Percentiles rank a stretch among this genome's conserved stretches.
These are phyloP conservation scores for Primulina tabacum DNA, from an alignment of 257 asterid genomes.

Conservation along the genomic window DNA sequence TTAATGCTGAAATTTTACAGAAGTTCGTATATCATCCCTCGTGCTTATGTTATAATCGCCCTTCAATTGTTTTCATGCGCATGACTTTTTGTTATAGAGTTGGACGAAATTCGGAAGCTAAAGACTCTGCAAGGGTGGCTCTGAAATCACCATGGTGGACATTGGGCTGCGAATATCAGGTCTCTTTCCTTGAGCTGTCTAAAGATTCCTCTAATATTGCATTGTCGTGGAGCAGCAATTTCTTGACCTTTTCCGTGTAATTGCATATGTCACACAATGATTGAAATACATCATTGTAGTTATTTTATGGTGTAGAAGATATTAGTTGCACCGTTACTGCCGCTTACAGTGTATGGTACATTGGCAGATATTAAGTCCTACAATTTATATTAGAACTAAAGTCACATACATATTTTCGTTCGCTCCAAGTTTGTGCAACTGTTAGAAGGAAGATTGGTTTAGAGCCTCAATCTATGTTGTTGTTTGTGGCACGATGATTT, in stretches of 20 bases:
- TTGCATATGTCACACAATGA: background rate
- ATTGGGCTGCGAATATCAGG: slow-evolving; percentile 83
- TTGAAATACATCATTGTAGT: background rate
- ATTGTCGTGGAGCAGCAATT: background rate
- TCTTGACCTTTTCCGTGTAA: background rate
- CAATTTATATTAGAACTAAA: background rate
- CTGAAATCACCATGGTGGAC: slow-evolving; percentile 99
- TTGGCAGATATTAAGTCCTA: background rate
- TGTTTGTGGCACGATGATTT: too few species aligned
- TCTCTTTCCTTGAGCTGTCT: slow-evolving; percentile 15
- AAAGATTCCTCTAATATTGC: slow-evolving; percentile 7
- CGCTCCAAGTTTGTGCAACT: too few species aligned
- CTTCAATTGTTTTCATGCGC: background rate
- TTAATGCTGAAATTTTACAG: slow-evolving; percentile 70
- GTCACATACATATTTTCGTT: too few species aligned
- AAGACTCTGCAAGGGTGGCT: slow-evolving; percentile 92
- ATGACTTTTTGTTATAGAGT: slow-evolving; percentile 45
- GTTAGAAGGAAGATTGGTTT: too few species aligned
- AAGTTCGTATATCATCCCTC: slow-evolving; percentile 49
- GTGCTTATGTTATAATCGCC: slow-evolving; percentile 4
- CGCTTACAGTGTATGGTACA: background rate
- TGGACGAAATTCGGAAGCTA: slow-evolving; percentile 75
- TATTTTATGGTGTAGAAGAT: background rate
- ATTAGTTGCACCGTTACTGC: background rate
- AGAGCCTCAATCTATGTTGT: too few species aligned